phyloP scores from a whole-genome alignment of 2,329 filamentous ascomycete genomes.

The Cladophialophora bantiana region DNA sequence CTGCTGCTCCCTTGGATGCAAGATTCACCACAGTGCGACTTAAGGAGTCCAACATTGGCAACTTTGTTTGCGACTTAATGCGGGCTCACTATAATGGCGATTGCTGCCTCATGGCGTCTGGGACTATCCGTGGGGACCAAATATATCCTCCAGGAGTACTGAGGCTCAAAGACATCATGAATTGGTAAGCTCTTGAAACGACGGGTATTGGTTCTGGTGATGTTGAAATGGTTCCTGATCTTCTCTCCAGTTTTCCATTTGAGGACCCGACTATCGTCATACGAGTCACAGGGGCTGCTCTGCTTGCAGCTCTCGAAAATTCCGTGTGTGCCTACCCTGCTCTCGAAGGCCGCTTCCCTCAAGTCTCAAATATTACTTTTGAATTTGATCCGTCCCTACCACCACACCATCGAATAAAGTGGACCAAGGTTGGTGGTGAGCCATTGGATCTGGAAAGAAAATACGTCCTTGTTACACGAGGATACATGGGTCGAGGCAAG shows the following conservation, averaged over 20 bases:
- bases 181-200: constrained; percentile 57
- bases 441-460: constrained; percentile 67
- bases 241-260: constrained; percentile 72
- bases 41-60: constrained; percentile 82
- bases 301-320: constrained; percentile 84
- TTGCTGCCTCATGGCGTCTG: constrained; percentile 82
- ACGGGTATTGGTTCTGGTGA: neutral
- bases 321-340: constrained; percentile 81
- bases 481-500: constrained; percentile 88
- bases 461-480: constrained; percentile 79
- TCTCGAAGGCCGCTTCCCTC: constrained; percentile 82
- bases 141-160: constrained; percentile 83
- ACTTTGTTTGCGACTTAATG: constrained; percentile 93
- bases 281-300: constrained; percentile 71
- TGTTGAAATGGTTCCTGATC: neutral
- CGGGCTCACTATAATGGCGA: constrained; percentile 80
- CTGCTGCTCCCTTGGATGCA: constrained; percentile 79
- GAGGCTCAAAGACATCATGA: constrained; percentile 79
- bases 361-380: constrained; percentile 83
- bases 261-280: constrained; percentile 87
- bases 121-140: constrained; percentile 86
- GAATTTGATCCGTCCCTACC: constrained; percentile 71
- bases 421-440: constrained; percentile 65
- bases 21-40: constrained; percentile 82
- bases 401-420: constrained; percentile 68